phyloP scores from a whole-genome alignment of 2,329 filamentous ascomycete genomes.

The Orbilia ellipsospora region DNA sequence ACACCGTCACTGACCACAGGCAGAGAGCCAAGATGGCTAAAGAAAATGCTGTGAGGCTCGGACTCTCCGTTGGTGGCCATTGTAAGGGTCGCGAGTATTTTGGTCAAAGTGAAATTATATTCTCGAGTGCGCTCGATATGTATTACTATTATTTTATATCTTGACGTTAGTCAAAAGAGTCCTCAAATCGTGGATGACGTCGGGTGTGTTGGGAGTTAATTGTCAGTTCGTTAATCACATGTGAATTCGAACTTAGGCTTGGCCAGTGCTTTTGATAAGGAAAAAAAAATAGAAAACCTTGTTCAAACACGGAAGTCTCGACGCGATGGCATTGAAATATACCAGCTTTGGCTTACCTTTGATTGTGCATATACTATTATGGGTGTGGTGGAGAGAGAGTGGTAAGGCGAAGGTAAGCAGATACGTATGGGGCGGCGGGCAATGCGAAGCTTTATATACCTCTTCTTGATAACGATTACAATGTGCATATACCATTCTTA shows the following conservation, averaged over 20 bases:
- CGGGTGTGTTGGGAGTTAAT: background rate
- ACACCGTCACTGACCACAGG: constrained; percentile 52
- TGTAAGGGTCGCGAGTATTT: background rate
- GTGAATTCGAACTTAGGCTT: background rate
- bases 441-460: constrained; percentile 1
- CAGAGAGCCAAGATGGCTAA: constrained; percentile 45
- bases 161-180: background rate
- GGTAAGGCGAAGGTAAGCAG: no score
- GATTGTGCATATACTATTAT: no score
- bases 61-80: constrained; percentile 53
- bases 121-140: no score
- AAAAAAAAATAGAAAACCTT: background rate
- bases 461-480: no score
- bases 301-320: background rate
- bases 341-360: no score
- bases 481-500: no score
- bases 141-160: no score
- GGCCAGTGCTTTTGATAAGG: no score
- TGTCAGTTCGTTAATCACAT: constrained; percentile 36
- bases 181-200: constrained; percentile 20
- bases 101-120: background rate
- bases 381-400: no score
- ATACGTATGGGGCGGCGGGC: background rate
- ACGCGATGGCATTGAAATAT: no score
- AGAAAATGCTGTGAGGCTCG: constrained; percentile 40